A percentile compares a stretch with the other conserved stretches of the same genome.
These are phyloP conservation scores for Irpex lacteus DNA, from an alignment of 1,284 basidiomycete genomes.

Conservation along the genomic window DNA sequence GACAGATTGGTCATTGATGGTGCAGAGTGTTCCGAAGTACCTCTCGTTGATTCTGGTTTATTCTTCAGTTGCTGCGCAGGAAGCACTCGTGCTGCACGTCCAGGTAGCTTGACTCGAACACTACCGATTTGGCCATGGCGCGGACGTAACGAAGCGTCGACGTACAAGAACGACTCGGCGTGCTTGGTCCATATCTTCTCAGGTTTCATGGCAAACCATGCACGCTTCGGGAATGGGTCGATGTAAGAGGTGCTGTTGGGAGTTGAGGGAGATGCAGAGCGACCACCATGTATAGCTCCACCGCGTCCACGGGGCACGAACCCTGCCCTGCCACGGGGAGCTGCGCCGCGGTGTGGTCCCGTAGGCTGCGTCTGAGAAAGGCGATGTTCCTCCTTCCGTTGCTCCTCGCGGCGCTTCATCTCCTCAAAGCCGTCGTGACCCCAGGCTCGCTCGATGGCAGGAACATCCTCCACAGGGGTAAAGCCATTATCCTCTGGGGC, in stretches of 20 bases:
- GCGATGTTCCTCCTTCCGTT: constrained; percentile 61
- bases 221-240: constrained; percentile 36
- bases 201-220: constrained; percentile 72
- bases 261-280: constrained; percentile 19
- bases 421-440: constrained; percentile 84
- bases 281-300: constrained; percentile 35
- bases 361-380: constrained; percentile 30
- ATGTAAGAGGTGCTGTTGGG: constrained; percentile 20
- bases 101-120: constrained; percentile 62
- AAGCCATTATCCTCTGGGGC: constrained; percentile 13
- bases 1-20: constrained; percentile 19
- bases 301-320: constrained; percentile 40
- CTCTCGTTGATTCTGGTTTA: constrained; percentile 12
- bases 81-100: constrained; percentile 32
- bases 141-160: constrained; percentile 54
- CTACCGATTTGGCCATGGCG: constrained; percentile 50
- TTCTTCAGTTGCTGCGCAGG: constrained; percentile 17
- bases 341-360: constrained; percentile 30
- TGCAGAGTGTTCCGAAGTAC: constrained; percentile 10
- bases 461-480: constrained; percentile 31
- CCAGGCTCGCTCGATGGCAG: constrained; percentile 69
- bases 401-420: constrained; percentile 71
- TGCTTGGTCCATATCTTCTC: constrained; percentile 80
- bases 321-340: constrained; percentile 38
- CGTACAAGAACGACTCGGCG: constrained; percentile 67